Percentiles rank a stretch among this genome's conserved stretches.
Conservation (phyloP, 2,329 filamentous ascomycete species). For the Colletotrichum simmondsii region DNA sequence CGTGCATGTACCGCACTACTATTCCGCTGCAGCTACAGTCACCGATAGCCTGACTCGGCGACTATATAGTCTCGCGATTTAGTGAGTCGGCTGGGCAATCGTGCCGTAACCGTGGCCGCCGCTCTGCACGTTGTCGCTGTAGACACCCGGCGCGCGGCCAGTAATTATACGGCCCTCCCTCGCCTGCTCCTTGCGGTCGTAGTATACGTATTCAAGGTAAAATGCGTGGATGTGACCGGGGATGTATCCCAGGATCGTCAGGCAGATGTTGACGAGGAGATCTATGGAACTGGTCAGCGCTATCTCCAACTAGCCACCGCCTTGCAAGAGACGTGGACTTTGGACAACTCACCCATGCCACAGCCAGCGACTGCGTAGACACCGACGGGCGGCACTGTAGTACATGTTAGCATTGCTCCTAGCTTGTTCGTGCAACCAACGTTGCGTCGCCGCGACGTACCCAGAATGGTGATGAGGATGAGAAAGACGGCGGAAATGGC, state of each 20-base stretch:
- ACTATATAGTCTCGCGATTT: background rate
- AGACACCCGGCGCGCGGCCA: constrained; percentile 74
- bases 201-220: constrained; percentile 87
- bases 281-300: constrained; percentile 48
- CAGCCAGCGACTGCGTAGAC: constrained; percentile 74
- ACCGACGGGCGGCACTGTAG: constrained; percentile 73
- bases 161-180: constrained; percentile 65
- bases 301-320: background rate
- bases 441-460: constrained; percentile 47
- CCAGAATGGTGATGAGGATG: constrained; percentile 63
- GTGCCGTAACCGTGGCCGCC: constrained; percentile 72
- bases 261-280: constrained; percentile 73
- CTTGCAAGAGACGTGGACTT: background rate
- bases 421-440: background rate
- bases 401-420: constrained; percentile 35
- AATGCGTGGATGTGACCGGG: constrained; percentile 85
- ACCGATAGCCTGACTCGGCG: background rate
- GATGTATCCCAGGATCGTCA: constrained; percentile 77
- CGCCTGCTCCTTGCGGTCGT: constrained; percentile 74
- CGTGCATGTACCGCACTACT: background rate
- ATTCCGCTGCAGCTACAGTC: background rate
- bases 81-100: constrained; percentile 40
- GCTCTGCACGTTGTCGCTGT: constrained; percentile 77
- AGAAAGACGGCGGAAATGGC: constrained; percentile 59
- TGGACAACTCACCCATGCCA: constrained; percentile 58